These are phyloP conservation scores for Mallotus repandus DNA, from an alignment of 441 rosid genomes.

Conservation along the genomic window DNA sequence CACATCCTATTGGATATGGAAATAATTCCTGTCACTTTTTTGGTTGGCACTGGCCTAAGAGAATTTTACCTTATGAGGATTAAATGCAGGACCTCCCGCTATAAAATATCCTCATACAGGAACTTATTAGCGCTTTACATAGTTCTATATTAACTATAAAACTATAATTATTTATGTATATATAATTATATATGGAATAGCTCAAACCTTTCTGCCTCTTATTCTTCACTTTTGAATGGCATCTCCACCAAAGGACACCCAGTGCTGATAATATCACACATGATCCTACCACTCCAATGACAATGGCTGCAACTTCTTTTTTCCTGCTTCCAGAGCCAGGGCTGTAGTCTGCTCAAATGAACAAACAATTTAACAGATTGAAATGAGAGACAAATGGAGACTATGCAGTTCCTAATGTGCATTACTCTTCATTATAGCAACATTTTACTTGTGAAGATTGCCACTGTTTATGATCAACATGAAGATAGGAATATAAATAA, in stretches of 20 bases:
- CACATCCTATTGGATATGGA: no score
- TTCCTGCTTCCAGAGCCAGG: conserved; percentile 10
- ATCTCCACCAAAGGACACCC: conserved; percentile 22
- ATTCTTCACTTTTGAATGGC: background rate
- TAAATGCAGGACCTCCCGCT: no score
- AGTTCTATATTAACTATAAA: background rate
- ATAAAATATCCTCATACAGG: no score
- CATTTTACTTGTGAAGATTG: background rate
- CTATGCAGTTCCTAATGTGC: no score
- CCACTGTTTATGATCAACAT: no score
- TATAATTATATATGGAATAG: background rate
- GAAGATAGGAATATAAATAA: background rate
- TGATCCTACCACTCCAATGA: conserved; percentile 16
- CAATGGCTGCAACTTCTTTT: conserved; percentile 9
- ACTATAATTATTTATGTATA: background rate
- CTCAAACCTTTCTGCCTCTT: conserved; percentile 17
- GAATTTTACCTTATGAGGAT: no score
- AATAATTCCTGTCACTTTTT: no score
- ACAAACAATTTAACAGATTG: background rate
- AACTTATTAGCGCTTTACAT: no score
- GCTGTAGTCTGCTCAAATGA: conserved; percentile 18
- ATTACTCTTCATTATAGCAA: no score
- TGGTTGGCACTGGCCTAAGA: no score
- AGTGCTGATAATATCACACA: conserved; percentile 7
- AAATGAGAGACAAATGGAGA: no score